Percentiles rank a stretch among this genome's conserved stretches.
These are phyloP conservation scores for Hyaloscypha hepaticicola DNA, from an alignment of 495 filamentous ascomycete genomes.

Conservation along the genomic window DNA sequence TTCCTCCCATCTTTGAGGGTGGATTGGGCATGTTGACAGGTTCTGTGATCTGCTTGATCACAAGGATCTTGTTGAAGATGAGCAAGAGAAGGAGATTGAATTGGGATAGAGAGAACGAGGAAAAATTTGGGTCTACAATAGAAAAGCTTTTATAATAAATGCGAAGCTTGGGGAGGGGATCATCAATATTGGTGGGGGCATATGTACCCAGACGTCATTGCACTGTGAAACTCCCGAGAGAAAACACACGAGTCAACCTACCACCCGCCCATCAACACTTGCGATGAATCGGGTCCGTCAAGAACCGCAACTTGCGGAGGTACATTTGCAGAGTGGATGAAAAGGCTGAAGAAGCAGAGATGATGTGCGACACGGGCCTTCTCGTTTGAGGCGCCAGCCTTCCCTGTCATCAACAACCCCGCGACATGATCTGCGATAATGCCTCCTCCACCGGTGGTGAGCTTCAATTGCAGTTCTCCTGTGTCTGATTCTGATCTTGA, in stretches of 20 bases:
- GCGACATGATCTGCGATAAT: background rate
- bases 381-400: background rate
- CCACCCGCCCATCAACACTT: background rate
- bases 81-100: background rate
- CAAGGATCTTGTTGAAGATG: background rate
- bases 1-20: slow-evolving; percentile 9
- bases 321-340: background rate
- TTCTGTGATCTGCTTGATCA: background rate
- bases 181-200: background rate
- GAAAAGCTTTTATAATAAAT: background rate
- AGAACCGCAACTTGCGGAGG: background rate
- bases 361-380: background rate
- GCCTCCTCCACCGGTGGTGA: slow-evolving; percentile 30
- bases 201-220: background rate
- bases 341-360: background rate
- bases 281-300: background rate
- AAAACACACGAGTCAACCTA: background rate
- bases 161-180: background rate
- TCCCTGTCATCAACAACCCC: background rate
- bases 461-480: background rate
- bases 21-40: slow-evolving; percentile 23
- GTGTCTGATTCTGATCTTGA: slow-evolving; percentile 12
- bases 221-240: background rate
- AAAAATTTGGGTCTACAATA: background rate
- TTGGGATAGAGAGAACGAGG: background rate